Conservation (phyloP, 2,329 filamentous ascomycete genomes). For the Curvularia sp. region DNA sequence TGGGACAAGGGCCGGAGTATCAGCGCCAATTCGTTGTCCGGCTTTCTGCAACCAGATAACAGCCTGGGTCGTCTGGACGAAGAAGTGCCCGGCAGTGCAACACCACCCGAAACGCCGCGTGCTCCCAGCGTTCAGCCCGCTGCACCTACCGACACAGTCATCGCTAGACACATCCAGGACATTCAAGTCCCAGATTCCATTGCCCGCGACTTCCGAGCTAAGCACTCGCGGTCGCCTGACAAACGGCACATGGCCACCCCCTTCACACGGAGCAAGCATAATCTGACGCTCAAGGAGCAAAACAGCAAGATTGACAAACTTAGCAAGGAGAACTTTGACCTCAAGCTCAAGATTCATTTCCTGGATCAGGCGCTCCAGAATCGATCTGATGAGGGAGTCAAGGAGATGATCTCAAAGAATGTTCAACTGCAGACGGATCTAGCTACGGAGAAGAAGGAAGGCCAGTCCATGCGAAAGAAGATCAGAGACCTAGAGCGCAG, state of each 20-base stretch:
- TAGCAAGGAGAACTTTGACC: slow-evolving; percentile 92
- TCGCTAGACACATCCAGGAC: slow-evolving; percentile 86
- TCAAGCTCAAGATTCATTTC: slow-evolving; percentile 59
- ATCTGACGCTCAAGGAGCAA: slow-evolving; percentile 91
- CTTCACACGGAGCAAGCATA: slow-evolving; percentile 52
- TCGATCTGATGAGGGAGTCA: slow-evolving; percentile 92
- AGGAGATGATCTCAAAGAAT: slow-evolving; percentile 97
- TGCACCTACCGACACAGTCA: slow-evolving; percentile 84
- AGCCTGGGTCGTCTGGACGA: slow-evolving; percentile 66
- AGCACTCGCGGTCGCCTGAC: slow-evolving; percentile 70
- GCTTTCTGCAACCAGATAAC: slow-evolving; percentile 51
- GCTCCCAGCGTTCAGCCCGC: slow-evolving; percentile 59
- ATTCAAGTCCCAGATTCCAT: slow-evolving; percentile 91
- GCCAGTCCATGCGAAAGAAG: slow-evolving; percentile 79
- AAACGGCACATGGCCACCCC: slow-evolving; percentile 57
- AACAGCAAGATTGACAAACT: slow-evolving; percentile 95
- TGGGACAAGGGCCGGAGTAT: slow-evolving; percentile 54
- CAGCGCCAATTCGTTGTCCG: slow-evolving; percentile 47
- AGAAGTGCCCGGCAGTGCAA: slow-evolving; percentile 59
- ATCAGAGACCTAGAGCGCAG: slow-evolving; percentile 88
- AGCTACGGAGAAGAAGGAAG: slow-evolving; percentile 88
- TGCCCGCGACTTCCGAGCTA: slow-evolving; percentile 82
- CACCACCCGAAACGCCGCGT: slow-evolving; percentile 72
- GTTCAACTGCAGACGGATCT: slow-evolving; percentile 93
- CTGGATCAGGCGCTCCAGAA: slow-evolving; percentile 92